Base-by-base conservation (phyloP, 345 rosid species). In the Eutrema heterophyllum region DNA sequence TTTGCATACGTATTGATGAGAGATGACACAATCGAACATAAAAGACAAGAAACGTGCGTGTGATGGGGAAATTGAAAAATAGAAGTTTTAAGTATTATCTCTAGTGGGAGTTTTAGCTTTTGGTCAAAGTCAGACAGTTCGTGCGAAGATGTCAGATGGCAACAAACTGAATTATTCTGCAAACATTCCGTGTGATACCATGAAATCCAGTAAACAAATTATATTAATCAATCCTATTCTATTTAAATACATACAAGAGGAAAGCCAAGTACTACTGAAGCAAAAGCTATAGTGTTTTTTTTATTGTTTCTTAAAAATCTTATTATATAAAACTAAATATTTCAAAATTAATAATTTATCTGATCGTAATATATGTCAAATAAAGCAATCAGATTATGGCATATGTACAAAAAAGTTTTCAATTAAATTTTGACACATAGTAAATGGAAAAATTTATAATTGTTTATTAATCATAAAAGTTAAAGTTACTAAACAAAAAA, bases 61-160 rank as follows among this genome's bases (percentile, higher is more conserved):
- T 27, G 68, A 9, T 73, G 43, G 6, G 18, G 14, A 32, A 61
- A 15, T 36, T 9, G 44, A 33, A 7, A 10, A 33, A 9, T 6
- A 39, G 4, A 52, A 27, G 50, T 9, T 26, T 66, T 21, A 21
- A 9, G 35, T 41, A 62, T 13, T 46, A 46, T 46, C 51, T 39
- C 60, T 55, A 56, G 57, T 52, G 56, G 49, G 27, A 44, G 35
- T 43, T 61, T 4, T 30, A 61, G 59, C 58, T 35, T 45, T 36
- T 76, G 60, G 79, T 69, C 71, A 69, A 75, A 63, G 71, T 76
- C 66, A 27, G 36, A 62, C 44, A 69, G 71, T 69, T 70, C 71
- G 75, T 76, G 75, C 32, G 80, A 64, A 56, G 75, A 38, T 70
- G 80, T 70, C 80, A 70, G 71, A 63, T 12, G 35, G 18, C 66